Percentiles rank a stretch among this genome's conserved stretches.
phyloP scores from a whole-genome alignment of 108 stramenopile species.

The Skeletonema menzelii region DNA sequence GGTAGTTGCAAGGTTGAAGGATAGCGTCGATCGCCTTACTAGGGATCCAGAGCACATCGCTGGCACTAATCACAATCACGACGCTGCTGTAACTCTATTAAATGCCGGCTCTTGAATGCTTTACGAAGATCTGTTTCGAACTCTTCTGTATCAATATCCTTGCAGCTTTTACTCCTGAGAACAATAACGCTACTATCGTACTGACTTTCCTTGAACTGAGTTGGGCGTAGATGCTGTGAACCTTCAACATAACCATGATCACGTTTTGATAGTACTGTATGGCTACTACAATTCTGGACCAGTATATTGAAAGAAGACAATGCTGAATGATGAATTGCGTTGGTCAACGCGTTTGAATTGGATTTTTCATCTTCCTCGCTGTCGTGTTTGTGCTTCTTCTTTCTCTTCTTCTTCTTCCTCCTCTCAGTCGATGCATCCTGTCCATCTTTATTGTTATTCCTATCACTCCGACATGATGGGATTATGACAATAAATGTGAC shows the following conservation, averaged over 20 bases:
- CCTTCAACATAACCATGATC: conserved; percentile 81
- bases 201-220: conserved; percentile 64
- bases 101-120: conserved; percentile 65
- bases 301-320: conserved; percentile 17
- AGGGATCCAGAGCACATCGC: no score
- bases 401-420: conserved; percentile 12
- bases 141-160: conserved; percentile 8
- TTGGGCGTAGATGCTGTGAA: conserved; percentile 74
- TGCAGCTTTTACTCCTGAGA: conserved; percentile 44
- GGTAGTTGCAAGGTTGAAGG: no score
- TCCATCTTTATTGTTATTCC: background rate
- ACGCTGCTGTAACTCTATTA: conserved; percentile 41
- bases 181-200: conserved; percentile 73
- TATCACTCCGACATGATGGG: conserved; percentile 39
- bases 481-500: conserved; percentile 71
- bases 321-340: conserved; percentile 18
- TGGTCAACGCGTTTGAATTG: conserved; percentile 1
- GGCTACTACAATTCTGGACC: conserved; percentile 25
- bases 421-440: background rate
- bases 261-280: conserved; percentile 53
- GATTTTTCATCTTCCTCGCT: background rate
- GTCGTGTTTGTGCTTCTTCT: background rate
- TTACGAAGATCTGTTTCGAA: conserved; percentile 50
- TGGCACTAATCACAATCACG: background rate
- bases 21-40: no score